Base-by-base conservation (phyloP, 352 stramenopile genomes). In the Globisporangium rhizosaccharum region DNA sequence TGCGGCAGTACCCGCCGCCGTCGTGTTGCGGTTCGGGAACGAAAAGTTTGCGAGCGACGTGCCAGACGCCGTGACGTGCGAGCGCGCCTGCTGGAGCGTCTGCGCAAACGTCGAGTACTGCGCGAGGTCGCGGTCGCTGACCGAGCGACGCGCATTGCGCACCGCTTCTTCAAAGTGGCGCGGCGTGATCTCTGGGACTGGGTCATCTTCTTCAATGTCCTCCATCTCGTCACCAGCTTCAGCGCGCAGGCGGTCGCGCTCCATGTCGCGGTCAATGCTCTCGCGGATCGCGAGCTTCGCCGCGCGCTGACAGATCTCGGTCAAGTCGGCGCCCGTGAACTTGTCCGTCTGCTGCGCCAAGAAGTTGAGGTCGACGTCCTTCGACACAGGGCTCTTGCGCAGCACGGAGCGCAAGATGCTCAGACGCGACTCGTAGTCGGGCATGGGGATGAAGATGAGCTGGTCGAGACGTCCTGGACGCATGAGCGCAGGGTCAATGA, bases 311-410 rank as follows among this genome's bases (percentile, higher is more conserved):
- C 97, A 99, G 66, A 99, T 99, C 82, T 99, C 97, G 30, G 97
- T 99, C 51, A 99, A 79, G 87, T 99, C 97, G 41, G 97, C 97
- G 67, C 97, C 97, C n/a, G 95, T 99, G 71, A 99, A 99, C 75
- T 99, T 99, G 73, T 99, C 96, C 42, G 97, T 99, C 69, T 91
- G 72, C 47, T 96, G 89, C 7, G 97, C 96, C 56, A 99, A 76
- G 70, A 98, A 99, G 65, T 97, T 92, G 17, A 99, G 79, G 72
- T 99, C 96, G 30, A 99, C 96, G 47, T 99, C 97, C 72, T 98
- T 97, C 2, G 94, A 97, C 51, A 99, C 81, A 10, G 97, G 97
- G 52, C 87, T 98, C 86, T 99, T 99, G 65, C 97, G 92, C 41
- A 99, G 79, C 51, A 96, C 96, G 25, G 96, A 96, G 63, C 94